Conservation (phyloP, 495 filamentous ascomycete genomes). For the Pseudoneurospora amorphoporcata region DNA sequence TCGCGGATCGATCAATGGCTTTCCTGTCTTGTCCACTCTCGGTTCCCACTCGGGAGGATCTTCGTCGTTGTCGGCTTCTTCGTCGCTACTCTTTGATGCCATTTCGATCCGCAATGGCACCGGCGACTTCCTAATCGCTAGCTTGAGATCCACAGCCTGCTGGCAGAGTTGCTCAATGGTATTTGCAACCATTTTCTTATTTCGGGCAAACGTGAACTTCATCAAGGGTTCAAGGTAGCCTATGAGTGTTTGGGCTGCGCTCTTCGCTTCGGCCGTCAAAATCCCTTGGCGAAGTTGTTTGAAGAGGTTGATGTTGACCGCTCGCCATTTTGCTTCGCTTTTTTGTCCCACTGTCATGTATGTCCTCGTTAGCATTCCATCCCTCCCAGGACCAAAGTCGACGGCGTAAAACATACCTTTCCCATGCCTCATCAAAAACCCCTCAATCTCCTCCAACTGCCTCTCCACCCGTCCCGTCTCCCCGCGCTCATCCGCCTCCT, state of each 20-base stretch:
- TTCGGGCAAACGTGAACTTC: background rate
- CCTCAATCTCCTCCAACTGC: background rate
- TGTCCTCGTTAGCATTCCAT: background rate
- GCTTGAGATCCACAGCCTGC: conserved; percentile 7
- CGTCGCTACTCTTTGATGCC: background rate
- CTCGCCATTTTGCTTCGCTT: background rate
- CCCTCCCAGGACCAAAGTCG: background rate
- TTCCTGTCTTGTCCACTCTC: background rate
- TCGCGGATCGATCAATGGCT: background rate
- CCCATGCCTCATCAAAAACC: background rate
- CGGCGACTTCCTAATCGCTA: background rate
- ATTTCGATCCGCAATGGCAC: conserved; percentile 6
- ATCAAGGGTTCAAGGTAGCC: background rate
- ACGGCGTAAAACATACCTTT: background rate
- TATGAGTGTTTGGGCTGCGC: background rate
- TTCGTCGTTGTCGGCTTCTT: background rate
- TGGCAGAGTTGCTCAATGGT: conserved; percentile 2
- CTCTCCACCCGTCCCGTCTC: background rate
- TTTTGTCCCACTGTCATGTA: background rate
- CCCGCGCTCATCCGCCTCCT: background rate
- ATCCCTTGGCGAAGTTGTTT: background rate
- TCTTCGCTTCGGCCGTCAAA: background rate
- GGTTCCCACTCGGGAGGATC: conserved; percentile 1
- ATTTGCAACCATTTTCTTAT: background rate
- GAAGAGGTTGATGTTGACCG: background rate